Evolutionary conservation across 805 yeast species (phyloP), one percentile per base, ranked within the genome.

Genomic region (Hyphopichia homilentoma): DNA sequence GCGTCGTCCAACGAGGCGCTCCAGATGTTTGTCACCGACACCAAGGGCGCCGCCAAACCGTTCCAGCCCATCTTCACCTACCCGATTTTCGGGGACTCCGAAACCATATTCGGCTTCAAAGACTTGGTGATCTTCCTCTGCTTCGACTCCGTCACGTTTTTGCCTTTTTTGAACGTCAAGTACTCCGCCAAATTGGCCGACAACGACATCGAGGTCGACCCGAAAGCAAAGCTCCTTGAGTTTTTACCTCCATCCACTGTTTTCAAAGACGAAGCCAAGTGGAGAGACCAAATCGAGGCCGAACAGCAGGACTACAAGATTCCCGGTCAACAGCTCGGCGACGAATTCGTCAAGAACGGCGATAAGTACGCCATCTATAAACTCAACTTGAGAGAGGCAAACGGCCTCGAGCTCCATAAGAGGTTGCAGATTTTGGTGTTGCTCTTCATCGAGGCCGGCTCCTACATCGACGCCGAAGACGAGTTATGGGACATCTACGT

Each of bases 81-180:
- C 55, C 95, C 97, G 2, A 82, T 93, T 7, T 93, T 77, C 66
- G 97, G 97, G 5, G 95, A 88, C 29, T 73, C 87, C 2, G 98
- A 93, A 52, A 80, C 80, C 33, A 79, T 93, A 1, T 86, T 80
- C 50, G 98, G 98, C 2, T 93, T 77, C 54, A 72, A 80, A 43
- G 82, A 77, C 44, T 64, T 89, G 22, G 66, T 67, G 20, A 77
- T 93, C 21, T 73, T 76, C 43, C 53, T 82, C 23, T 65, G 82
- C 12, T 85, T 85, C 54, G 95, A 89, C 51, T 75, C 83, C 23
- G 62, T 69, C 29, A 81, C 93, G 0, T 75, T 89, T 51, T 66
- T 73, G 26, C 95, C 97, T 7, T 77, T 83, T 33, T 59, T 87
- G 32, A 77, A 75, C 32, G 76, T 80, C 30, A 72, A 73, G 35